Evolutionary conservation across 148 eudicot genomes (phyloP).

Genomic region (Chenopodium berlandieri): DNA sequence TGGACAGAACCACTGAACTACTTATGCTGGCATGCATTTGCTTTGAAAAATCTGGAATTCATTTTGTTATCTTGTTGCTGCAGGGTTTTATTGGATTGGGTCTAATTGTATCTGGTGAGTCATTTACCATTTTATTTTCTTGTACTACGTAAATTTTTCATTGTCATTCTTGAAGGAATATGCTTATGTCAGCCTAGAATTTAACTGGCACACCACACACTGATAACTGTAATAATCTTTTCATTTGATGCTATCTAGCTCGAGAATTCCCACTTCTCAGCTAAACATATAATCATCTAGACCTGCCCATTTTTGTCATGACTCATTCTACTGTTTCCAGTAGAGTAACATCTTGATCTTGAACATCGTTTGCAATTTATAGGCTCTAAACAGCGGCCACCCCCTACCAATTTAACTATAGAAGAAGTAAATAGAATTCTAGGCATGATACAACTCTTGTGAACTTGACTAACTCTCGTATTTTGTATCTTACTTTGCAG

Average conservation of each 20-base stretch:
- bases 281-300: neutral
- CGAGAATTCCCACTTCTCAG: neutral
- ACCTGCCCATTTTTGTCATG: neutral
- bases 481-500: slow-evolving; percentile 36
- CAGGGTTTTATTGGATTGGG: slow-evolving; percentile 69
- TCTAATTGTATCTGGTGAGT: slow-evolving; percentile 70
- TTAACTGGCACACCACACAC: neutral
- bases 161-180: neutral
- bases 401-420: neutral
- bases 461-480: neutral
- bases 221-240: neutral
- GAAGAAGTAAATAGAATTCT: neutral
- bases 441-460: neutral
- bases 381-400: neutral
- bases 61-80: slow-evolving; percentile 29
- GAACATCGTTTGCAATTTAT: neutral
- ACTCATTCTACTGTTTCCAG: neutral
- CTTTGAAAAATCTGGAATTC: neutral
- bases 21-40: slow-evolving; percentile 4
- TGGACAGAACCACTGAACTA: neutral
- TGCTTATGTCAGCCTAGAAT: neutral
- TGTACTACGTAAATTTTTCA: too few species aligned
- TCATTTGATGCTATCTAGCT: neutral
- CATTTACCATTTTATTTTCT: neutral
- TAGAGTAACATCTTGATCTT: neutral